These are phyloP conservation scores for Macrophomina phaseolina DNA, from an alignment of 2,329 filamentous ascomycete genomes.

Conservation along the genomic window DNA sequence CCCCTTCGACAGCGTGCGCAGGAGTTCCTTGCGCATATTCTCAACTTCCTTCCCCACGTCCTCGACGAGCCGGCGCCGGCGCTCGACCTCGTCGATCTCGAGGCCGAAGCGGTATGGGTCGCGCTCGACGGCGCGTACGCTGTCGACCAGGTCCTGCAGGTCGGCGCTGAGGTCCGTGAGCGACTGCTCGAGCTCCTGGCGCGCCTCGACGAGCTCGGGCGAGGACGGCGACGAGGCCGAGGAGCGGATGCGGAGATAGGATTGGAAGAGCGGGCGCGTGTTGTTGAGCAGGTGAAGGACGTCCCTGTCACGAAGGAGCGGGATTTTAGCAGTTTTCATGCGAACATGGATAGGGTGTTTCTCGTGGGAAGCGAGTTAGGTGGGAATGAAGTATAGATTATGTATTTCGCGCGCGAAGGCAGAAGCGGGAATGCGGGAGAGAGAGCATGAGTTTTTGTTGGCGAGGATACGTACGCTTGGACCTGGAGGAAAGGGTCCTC, in stretches of 20 bases:
- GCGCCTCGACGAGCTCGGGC: slow-evolving; percentile 70
- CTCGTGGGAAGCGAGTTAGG: too few relatives aligned
- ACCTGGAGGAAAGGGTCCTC: slow-evolving; percentile 59
- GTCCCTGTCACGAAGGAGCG: slow-evolving; percentile 64
- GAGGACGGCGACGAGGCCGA: slow-evolving; percentile 73
- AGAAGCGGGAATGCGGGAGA: not conserved
- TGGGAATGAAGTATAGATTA: too few relatives aligned
- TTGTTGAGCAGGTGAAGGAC: slow-evolving; percentile 81
- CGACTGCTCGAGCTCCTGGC: slow-evolving; percentile 78
- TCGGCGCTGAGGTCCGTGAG: slow-evolving; percentile 78
- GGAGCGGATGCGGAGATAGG: slow-evolving; percentile 93
- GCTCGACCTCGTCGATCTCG: slow-evolving; percentile 78
- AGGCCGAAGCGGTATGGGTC: slow-evolving; percentile 88
- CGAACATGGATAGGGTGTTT: too few relatives aligned
- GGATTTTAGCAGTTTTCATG: not conserved
- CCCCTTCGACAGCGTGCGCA: slow-evolving; percentile 53
- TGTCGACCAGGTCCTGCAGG: slow-evolving; percentile 84
- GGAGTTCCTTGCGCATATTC: slow-evolving; percentile 84
- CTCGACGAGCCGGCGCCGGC: slow-evolving; percentile 80
- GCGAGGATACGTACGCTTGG: slow-evolving; percentile 47
- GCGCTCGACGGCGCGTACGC: slow-evolving; percentile 84
- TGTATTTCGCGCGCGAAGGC: too few relatives aligned
- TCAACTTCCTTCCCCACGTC: slow-evolving; percentile 90
- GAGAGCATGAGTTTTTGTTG: too few relatives aligned
- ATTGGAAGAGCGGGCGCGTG: slow-evolving; percentile 86